Base-by-base conservation (phyloP, 208 protist species). In the Wallacemonas sp. region DNA sequence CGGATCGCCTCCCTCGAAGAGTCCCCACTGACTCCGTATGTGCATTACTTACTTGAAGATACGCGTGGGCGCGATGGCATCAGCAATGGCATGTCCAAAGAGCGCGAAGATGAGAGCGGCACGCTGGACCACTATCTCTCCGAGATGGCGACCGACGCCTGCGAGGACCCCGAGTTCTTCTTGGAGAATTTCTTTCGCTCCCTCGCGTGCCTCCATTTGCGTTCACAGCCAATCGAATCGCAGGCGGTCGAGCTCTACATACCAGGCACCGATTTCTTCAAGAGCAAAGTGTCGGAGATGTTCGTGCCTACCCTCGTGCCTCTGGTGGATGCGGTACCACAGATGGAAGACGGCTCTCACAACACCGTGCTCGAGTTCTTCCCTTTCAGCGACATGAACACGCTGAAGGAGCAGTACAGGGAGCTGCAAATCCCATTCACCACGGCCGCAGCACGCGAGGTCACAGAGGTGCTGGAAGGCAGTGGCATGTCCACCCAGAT, bases 191-290 rank as follows among this genome's bases (percentile, higher is more conserved):
- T 95, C 14, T 92, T 95, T 49, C 70, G 80, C 33, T 77, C 77
- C 34, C 75, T 95, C 27, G 82, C 86, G 33, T 82, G 73, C 26
- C 21, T 95, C 56, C 78, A 85, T 56, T 60, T 86, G 14, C 86
- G 90, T 60, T 74, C 84, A 2, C 84, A 92, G 56, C 90, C 90
- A 0, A 90, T 95, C 64, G 90, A 95, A 63, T n/a, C 67, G 33
- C 72, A 63, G 26, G 84, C 82, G 9, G 78, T 95, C 28, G 63
- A 64, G 42, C 34, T 56, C 30, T 92, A 73, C 66, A 79, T 95
- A 22, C 77, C 77, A 0, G 90, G 90, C 8, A 91, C 86, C 24
- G 85, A 93, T 60, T 95, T 95, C 65, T 95, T 93, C 63, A 95
- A 95, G 54, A 80, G 81, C 1, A 90, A 90, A 69, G 75, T 70